phyloP scores from a whole-genome alignment of 2,329 filamentous ascomycete species.

The Polytolypa hystricis region DNA sequence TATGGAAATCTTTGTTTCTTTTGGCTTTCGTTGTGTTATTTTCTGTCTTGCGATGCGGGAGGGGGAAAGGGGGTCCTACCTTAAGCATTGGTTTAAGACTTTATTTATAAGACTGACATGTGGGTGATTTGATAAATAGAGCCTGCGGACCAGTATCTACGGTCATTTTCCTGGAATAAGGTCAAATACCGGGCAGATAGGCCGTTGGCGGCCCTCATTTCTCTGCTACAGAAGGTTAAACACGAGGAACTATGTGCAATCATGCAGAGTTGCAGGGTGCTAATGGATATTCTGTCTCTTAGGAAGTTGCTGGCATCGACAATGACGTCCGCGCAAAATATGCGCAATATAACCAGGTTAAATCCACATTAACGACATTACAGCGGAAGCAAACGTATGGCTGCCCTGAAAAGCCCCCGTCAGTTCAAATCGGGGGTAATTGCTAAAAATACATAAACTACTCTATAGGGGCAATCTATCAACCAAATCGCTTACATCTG shows the following conservation, averaged over 20 bases:
- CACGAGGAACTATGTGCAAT: background rate
- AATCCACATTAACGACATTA: slow-evolving; percentile 68
- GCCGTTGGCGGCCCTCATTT: slow-evolving; percentile 74
- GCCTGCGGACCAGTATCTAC: slow-evolving; percentile 88
- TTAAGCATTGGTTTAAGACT: slow-evolving; percentile 6
- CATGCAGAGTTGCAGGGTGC: background rate
- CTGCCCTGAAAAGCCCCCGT: background rate
- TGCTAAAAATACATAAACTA: background rate
- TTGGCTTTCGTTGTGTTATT: background rate
- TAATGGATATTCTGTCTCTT: slow-evolving; percentile 4
- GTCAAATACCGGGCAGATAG: slow-evolving; percentile 94
- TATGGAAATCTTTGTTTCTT: slow-evolving; percentile 25
- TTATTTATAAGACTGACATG: background rate
- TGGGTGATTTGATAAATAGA: slow-evolving; percentile 42
- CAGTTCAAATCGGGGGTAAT: too few relatives aligned
- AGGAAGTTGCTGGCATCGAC: slow-evolving; percentile 87
- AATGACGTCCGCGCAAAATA: slow-evolving; percentile 93
- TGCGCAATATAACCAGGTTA: slow-evolving; percentile 85
- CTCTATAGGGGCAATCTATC: slow-evolving; percentile 71
- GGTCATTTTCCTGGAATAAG: slow-evolving; percentile 90
- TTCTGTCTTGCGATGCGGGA: background rate
- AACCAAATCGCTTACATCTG: slow-evolving; percentile 82
- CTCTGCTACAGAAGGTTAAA: slow-evolving; percentile 71
- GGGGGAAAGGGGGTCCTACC: too few relatives aligned
- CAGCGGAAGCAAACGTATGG: slow-evolving; percentile 78